Evolutionary conservation across 495 filamentous ascomycete species (phyloP).

Genomic region (Penicillium bialowiezense): DNA sequence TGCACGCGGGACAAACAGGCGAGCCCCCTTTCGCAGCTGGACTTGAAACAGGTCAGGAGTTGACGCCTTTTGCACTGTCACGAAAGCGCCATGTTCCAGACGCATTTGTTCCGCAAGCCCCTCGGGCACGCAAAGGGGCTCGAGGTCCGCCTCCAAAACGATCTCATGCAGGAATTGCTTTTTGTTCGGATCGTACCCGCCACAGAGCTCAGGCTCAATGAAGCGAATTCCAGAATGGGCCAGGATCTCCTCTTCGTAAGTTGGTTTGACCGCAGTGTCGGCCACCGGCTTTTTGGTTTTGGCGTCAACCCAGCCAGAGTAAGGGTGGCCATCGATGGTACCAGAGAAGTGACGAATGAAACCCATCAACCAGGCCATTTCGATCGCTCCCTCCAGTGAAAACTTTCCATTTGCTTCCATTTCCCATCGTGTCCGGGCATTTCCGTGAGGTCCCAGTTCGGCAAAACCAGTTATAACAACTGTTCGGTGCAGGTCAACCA

Average conservation of each 20-base stretch:
- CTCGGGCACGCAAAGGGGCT: slow-evolving; percentile 94
- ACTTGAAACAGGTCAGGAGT: slow-evolving; percentile 93
- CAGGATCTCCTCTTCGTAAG: slow-evolving; percentile 93
- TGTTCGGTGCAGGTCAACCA: slow-evolving; percentile 96
- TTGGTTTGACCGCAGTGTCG: slow-evolving; percentile 92
- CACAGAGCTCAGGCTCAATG: slow-evolving; percentile 95
- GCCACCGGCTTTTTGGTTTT: slow-evolving; percentile 94
- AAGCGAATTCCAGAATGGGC: slow-evolving; percentile 98
- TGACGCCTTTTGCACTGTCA: slow-evolving; percentile 90
- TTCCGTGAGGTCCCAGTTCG: slow-evolving; percentile 98
- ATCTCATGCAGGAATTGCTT: slow-evolving; percentile 97
- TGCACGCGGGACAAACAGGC: slow-evolving; percentile 90
- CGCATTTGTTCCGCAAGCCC: slow-evolving; percentile 96
- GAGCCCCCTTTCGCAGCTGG: slow-evolving; percentile 88
- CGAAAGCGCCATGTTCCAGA: slow-evolving; percentile 92
- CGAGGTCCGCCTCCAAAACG: slow-evolving; percentile 90
- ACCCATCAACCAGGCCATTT: slow-evolving; percentile 99
- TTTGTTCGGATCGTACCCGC: slow-evolving; percentile 95
- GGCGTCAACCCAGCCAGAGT: slow-evolving; percentile 94
- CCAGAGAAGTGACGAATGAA: slow-evolving; percentile 98
- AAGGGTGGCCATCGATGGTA: slow-evolving; percentile 89
- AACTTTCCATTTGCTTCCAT: slow-evolving; percentile 97
- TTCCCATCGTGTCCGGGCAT: slow-evolving; percentile 95
- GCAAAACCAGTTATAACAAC: slow-evolving; percentile 97
- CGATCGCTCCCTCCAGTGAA: slow-evolving; percentile 93